phyloP scores from a whole-genome alignment of 1,284 basidiomycete species.

The Malassezia caprae region DNA sequence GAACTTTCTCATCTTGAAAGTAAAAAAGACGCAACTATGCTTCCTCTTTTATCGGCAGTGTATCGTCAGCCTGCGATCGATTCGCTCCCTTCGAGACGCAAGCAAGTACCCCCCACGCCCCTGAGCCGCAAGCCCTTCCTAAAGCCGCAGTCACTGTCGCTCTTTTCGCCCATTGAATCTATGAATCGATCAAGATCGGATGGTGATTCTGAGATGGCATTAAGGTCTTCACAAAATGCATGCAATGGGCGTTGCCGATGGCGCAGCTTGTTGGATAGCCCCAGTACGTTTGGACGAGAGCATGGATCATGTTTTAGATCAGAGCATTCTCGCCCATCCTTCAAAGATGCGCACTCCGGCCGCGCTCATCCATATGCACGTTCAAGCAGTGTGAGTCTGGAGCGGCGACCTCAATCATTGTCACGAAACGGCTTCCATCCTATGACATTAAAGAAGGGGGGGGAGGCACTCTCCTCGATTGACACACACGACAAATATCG shows the following conservation, averaged over 20 bases:
- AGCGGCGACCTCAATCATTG: background rate
- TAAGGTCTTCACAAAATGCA: background rate
- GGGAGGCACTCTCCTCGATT: background rate
- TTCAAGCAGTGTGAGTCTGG: background rate
- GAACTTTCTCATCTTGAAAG: background rate
- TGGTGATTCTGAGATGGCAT: background rate
- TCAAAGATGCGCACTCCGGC: background rate
- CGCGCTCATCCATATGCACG: background rate
- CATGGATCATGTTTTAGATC: background rate
- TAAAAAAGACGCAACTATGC: background rate
- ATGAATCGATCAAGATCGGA: background rate
- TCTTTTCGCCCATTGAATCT: background rate
- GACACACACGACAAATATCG: background rate
- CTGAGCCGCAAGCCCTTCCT: background rate
- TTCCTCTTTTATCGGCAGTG: background rate
- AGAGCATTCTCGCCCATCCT: background rate
- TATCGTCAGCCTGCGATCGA: background rate
- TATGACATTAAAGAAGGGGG: background rate
- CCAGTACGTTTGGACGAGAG: constrained; percentile 1
- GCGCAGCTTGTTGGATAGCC: constrained; percentile 1
- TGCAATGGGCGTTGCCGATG: background rate
- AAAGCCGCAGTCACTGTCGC: background rate
- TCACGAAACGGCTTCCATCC: background rate
- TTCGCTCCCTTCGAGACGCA: background rate
- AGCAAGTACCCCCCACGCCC: background rate